Evolutionary conservation across 2,329 filamentous ascomycete species (phyloP).

Genomic region (Penicillium sp.): DNA sequence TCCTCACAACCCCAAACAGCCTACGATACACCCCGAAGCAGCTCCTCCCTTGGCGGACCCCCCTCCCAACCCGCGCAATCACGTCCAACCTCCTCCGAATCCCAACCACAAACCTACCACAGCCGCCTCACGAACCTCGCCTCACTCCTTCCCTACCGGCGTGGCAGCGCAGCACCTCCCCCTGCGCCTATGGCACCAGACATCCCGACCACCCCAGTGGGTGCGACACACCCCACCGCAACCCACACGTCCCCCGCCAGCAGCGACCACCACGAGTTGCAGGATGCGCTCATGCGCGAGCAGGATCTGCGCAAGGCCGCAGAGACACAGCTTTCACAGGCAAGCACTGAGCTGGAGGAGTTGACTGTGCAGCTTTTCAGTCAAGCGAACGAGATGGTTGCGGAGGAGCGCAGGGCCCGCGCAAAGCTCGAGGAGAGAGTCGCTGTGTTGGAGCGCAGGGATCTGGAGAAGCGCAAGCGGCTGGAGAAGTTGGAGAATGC

Average conservation of each 20-base stretch:
- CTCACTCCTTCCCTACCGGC: conserved; percentile 40
- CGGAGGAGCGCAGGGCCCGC: conserved; percentile 56
- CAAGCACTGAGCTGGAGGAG: conserved; percentile 59
- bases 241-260: conserved; percentile 22
- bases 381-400: conserved; percentile 65
- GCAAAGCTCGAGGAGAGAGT: conserved; percentile 50
- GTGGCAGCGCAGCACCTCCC: conserved; percentile 34
- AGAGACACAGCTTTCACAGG: conserved; percentile 53
- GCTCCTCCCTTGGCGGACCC: conserved; percentile 24
- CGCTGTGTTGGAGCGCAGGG: conserved; percentile 45
- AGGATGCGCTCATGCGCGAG: conserved; percentile 54
- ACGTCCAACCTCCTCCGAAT: conserved; percentile 25
- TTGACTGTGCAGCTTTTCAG: conserved; percentile 58
- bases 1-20: conserved; percentile 24
- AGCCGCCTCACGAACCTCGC: conserved; percentile 40
- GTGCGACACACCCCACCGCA: conserved; percentile 5
- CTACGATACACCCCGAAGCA: conserved; percentile 23
- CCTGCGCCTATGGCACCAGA: conserved; percentile 25
- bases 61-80: conserved; percentile 32
- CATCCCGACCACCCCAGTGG: conserved; percentile 17
- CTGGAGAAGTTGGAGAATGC: conserved; percentile 55
- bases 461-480: conserved; percentile 50
- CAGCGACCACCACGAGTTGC: conserved; percentile 43
- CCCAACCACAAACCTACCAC: conserved; percentile 27
- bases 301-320: conserved; percentile 54